A percentile compares a stretch with the other conserved stretches of the same genome.
These are phyloP conservation scores for Didymosphaeria variabile DNA, from an alignment of 2,329 filamentous ascomycete genomes.

Conservation along the genomic window DNA sequence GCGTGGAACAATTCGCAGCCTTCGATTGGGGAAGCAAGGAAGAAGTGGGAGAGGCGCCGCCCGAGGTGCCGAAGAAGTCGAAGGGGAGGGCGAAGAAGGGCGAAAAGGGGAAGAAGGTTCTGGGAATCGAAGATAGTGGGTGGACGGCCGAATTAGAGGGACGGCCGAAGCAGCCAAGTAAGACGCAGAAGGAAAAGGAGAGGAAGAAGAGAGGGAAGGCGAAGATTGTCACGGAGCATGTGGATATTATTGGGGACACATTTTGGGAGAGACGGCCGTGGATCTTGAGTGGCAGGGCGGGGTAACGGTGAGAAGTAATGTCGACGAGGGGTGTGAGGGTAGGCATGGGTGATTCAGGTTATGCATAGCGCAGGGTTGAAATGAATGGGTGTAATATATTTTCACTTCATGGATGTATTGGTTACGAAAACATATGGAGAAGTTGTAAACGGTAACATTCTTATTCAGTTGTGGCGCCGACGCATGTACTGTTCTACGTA, in stretches of 20 bases:
- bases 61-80: conserved; percentile 10
- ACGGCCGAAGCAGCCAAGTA: conserved; percentile 65
- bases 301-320: conserved; percentile 10
- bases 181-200: conserved; percentile 83
- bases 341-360: background rate
- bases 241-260: conserved; percentile 93
- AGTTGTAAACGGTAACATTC: too few species aligned
- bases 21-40: conserved; percentile 9
- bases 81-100: conserved; percentile 14
- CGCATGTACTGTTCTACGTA: too few species aligned
- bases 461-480: too few species aligned
- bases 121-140: conserved; percentile 21
- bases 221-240: conserved; percentile 79
- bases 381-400: background rate
- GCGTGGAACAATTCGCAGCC: conserved; percentile 1
- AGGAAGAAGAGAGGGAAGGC: conserved; percentile 84
- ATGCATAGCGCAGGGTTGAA: too few species aligned
- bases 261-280: conserved; percentile 92
- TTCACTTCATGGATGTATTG: background rate
- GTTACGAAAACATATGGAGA: background rate
- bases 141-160: conserved; percentile 47
- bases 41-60: background rate
- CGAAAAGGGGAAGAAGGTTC: conserved; percentile 1
- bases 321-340: background rate
- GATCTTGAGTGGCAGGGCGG: conserved; percentile 58